These are phyloP conservation scores for Trichosporon sp. DNA, from an alignment of 1,284 basidiomycete genomes.

Conservation along the genomic window DNA sequence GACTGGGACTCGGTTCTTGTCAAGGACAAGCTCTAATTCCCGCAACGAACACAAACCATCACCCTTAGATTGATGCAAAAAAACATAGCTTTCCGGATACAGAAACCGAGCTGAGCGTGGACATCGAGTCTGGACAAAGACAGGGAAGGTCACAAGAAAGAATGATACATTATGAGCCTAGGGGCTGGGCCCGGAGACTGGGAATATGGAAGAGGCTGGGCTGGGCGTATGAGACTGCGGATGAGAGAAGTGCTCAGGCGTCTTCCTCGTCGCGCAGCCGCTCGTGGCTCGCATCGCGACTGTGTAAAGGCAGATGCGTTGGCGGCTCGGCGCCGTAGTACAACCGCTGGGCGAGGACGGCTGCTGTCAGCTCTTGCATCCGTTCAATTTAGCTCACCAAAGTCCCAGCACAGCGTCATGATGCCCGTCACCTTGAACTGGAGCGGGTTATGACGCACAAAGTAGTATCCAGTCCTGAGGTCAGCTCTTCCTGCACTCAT, in stretches of 20 bases:
- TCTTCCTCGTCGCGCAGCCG: constrained; percentile 4
- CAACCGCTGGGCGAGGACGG: constrained; percentile 36
- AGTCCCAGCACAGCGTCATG: constrained; percentile 45
- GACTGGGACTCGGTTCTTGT: constrained; percentile 71
- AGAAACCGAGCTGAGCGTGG: background rate
- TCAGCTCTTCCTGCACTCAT: background rate
- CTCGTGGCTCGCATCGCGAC: background rate
- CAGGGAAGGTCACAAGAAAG: background rate
- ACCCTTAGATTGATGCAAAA: constrained; percentile 7
- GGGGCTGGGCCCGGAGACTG: background rate
- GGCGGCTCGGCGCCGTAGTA: constrained; percentile 33
- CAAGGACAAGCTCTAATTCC: constrained; percentile 33
- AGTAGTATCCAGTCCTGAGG: constrained; percentile 48
- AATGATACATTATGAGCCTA: constrained; percentile 5
- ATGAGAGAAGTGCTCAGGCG: background rate
- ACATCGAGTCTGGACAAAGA: no score
- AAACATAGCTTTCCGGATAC: constrained; percentile 2
- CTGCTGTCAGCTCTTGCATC: constrained; percentile 14
- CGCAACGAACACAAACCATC: constrained; percentile 10
- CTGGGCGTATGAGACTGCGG: background rate
- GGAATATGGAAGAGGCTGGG: background rate
- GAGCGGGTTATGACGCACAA: constrained; percentile 48
- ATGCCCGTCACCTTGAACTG: constrained; percentile 51
- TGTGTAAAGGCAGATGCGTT: background rate
- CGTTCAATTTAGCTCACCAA: constrained; percentile 24